These are phyloP conservation scores for Starmerella tilneyi DNA, from an alignment of 805 yeast genomes.

Conservation along the genomic window DNA sequence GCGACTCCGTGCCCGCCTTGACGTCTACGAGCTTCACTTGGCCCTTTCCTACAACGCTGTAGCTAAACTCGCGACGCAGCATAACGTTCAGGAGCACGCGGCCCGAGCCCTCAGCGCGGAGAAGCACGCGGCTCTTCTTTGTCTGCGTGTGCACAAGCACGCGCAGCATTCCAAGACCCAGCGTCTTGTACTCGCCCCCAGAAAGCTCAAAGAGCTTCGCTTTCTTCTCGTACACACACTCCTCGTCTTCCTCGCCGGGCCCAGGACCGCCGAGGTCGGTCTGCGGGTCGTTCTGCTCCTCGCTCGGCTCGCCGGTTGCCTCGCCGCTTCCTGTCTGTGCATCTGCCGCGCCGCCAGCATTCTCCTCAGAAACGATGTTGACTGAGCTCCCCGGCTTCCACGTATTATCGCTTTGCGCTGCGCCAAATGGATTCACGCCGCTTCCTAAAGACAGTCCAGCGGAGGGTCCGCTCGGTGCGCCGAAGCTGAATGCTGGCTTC, in stretches of 20 bases:
- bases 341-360: constrained; percentile 32
- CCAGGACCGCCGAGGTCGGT: constrained; percentile 44
- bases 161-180: constrained; percentile 76
- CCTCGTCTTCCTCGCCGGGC: constrained; percentile 85
- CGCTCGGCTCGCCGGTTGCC: constrained; percentile 36
- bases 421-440: constrained; percentile 20
- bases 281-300: constrained; percentile 34
- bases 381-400: constrained; percentile 23
- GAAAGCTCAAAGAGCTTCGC: constrained; percentile 60
- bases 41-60: constrained; percentile 51
- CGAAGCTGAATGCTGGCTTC: constrained; percentile 4
- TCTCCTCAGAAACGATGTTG: constrained; percentile 16
- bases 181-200: constrained; percentile 34
- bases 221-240: constrained; percentile 49
- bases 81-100: constrained; percentile 62
- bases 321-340: constrained; percentile 37
- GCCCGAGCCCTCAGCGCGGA: constrained; percentile 83
- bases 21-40: constrained; percentile 60
- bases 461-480: not conserved
- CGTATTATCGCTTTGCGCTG: not conserved
- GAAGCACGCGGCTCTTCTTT: constrained; percentile 55
- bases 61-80: constrained; percentile 49
- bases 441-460: constrained; percentile 14
- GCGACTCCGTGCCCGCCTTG: constrained; percentile 39
- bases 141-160: constrained; percentile 53